Conservation (phyloP, 2,329 filamentous ascomycete genomes). For the Exophiala xenobiotica region DNA sequence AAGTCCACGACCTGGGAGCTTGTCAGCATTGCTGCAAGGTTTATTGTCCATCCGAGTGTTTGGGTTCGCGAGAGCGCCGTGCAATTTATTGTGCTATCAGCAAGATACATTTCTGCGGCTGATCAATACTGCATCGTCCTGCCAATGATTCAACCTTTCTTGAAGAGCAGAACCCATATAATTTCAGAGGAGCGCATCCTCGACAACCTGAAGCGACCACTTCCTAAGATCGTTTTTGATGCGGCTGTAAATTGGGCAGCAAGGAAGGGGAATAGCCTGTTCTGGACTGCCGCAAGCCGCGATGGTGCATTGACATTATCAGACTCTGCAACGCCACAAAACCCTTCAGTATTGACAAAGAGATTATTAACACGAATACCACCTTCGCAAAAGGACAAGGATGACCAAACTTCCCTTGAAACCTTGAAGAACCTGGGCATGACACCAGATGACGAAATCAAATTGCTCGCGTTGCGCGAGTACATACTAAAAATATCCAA, state of each 20-base stretch:
- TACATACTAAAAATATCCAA: conserved; percentile 86
- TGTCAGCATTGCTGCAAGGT: conserved; percentile 76
- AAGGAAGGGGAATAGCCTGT: conserved; percentile 75
- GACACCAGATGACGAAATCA: conserved; percentile 78
- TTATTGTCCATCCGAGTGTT: conserved; percentile 88
- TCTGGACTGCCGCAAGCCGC: conserved; percentile 78
- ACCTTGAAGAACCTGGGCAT: conserved; percentile 83
- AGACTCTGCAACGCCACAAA: conserved; percentile 50
- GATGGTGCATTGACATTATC: conserved; percentile 69
- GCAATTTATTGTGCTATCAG: conserved; percentile 76
- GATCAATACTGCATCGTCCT: conserved; percentile 81
- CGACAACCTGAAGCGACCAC: conserved; percentile 77
- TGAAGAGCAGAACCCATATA: conserved; percentile 69
- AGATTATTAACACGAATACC: conserved; percentile 48
- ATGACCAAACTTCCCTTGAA: conserved; percentile 91
- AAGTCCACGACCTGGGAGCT: conserved; percentile 83
- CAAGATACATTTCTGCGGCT: conserved; percentile 71
- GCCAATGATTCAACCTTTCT: conserved; percentile 76
- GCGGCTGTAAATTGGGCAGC: conserved; percentile 82
- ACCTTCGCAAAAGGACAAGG: conserved; percentile 68
- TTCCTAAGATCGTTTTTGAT: conserved; percentile 78
- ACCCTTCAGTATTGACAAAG: conserved; percentile 56
- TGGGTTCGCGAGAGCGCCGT: conserved; percentile 92
- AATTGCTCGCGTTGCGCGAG: conserved; percentile 79
- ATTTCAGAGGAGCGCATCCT: conserved; percentile 73